phyloP scores from a whole-genome alignment of 2,329 filamentous ascomycete genomes.

The Fusarium sp. region DNA sequence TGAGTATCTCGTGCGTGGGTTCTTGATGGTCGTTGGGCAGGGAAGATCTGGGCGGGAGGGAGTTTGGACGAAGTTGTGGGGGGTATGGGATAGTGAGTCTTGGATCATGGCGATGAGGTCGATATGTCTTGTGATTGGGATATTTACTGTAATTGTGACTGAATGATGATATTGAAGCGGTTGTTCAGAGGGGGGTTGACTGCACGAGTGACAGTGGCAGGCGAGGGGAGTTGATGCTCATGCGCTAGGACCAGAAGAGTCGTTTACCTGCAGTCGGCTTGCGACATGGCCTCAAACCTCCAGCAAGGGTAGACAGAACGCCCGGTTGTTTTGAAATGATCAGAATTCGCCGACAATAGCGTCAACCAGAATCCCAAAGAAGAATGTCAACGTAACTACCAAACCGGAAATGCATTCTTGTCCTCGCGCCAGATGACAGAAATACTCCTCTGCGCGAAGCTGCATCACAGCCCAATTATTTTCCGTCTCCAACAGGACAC shows the following conservation, averaged over 20 bases:
- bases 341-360: not conserved
- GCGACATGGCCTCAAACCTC: not conserved
- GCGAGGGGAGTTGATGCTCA: not conserved
- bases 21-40: slow-evolving; percentile 28
- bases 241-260: not conserved
- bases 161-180: too few relatives aligned
- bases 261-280: not conserved
- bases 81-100: not conserved
- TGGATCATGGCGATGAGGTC: not conserved
- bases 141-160: not conserved
- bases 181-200: too few relatives aligned
- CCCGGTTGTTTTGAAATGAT: not conserved
- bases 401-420: not conserved
- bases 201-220: not conserved
- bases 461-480: fast-evolving
- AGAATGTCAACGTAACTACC: not conserved
- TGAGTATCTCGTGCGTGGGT: slow-evolving; percentile 13
- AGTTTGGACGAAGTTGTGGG: not conserved
- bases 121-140: fast-evolving
- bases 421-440: not conserved
- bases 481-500: fast-evolving
- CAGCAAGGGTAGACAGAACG: fast-evolving
- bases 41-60: not conserved
- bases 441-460: fast-evolving
- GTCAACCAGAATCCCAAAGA: not conserved